Evolutionary conservation across 805 yeast species (phyloP), one percentile per base, ranked within the genome.

Genomic region (Priceomyces castillae): DNA sequence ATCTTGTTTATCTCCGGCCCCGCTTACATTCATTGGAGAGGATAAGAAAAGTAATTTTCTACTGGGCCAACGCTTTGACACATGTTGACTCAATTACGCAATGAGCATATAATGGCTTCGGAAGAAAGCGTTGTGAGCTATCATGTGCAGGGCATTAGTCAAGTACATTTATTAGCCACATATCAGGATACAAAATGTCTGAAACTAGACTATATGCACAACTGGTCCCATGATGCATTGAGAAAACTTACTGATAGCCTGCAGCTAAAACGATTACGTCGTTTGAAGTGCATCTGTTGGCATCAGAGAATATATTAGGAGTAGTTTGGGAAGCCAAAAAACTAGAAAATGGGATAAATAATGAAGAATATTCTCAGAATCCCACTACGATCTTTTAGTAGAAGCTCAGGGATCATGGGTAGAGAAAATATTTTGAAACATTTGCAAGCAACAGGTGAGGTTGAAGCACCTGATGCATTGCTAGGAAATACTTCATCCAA

Each of bases 341-440:
- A 11, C 22, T 16, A 6, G 30, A 23, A 37, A 37, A 37, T 4
- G 10, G 12, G 30, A 14, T 37, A 23, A 37, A 19, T 35, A 25
- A 37, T 37, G 40, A 37, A 17, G 15, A 25, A 30, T 37, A n/a
- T 37, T 7, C 31, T 22, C 14, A 30, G 34, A 35, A 31, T 36
- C 18, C 30, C 34, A 3, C 36, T 19, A 33, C 36, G 46, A 39
- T 12, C 12, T 12, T 25, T 41, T 2, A 10, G 16, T 23, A 36
- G 23, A 14, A 37, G 45, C 17, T 20, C 36, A 19, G 18, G 15
- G 12, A 37, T 14, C 15, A 69, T 69, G 74, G 74, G 74, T 18
- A 65, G 73, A 55, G 70, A 67, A 46, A 69, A 68, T 46, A 69
- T 69, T 28, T 51, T 63, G 46, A 61, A 37, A 30, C 28, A 23